These are phyloP conservation scores for Curvularia eragrostidis DNA, from an alignment of 2,329 filamentous ascomycete species.

Conservation along the genomic window DNA sequence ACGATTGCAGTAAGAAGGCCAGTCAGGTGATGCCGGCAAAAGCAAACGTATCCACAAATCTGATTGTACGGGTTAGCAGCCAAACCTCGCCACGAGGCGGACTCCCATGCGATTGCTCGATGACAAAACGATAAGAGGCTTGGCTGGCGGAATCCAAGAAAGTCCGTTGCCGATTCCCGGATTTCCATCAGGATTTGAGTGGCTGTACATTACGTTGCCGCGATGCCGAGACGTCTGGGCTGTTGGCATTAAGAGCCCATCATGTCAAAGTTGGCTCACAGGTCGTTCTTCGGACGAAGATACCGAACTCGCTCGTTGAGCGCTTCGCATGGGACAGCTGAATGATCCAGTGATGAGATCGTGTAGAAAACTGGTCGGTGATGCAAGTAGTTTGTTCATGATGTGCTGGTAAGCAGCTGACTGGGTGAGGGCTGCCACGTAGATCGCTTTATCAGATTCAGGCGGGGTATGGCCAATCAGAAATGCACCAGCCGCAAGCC, in stretches of 20 bases:
- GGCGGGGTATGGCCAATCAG: slow-evolving; percentile 17
- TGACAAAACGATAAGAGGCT: slow-evolving; percentile 36
- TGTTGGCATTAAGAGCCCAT: slow-evolving; percentile 25
- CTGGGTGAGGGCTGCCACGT: slow-evolving; percentile 18
- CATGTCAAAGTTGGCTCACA: background rate
- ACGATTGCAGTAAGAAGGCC: background rate
- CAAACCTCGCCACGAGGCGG: slow-evolving; percentile 5
- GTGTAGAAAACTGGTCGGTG: background rate
- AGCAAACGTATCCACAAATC: slow-evolving; percentile 3
- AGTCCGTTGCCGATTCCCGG: slow-evolving; percentile 32
- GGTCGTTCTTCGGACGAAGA: slow-evolving; percentile 12
- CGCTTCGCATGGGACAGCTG: background rate
- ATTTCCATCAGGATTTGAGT: slow-evolving; percentile 17
- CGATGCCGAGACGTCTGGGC: slow-evolving; percentile 40
- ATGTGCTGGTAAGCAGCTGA: slow-evolving; percentile 14
- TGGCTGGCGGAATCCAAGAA: slow-evolving; percentile 46
- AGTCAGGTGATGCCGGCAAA: slow-evolving; percentile 12
- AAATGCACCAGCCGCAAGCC: background rate
- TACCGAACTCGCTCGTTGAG: slow-evolving; percentile 8
- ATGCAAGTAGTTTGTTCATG: background rate
- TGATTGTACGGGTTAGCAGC: slow-evolving; percentile 9
- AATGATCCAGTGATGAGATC: background rate
- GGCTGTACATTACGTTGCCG: slow-evolving; percentile 27
- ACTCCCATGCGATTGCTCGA: slow-evolving; percentile 15
- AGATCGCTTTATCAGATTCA: slow-evolving; percentile 11